phyloP scores from a whole-genome alignment of 176 grass and related monocot species.

The sorghum (Sorghum bicolor) region Sorghum_bicolor_NCBIv3 NC_012871.2:64471001-64471500 shows the following conservation, averaged over 20 bases:
- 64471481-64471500: neutral
- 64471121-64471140: conserved; percentile 76
- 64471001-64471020: neutral
- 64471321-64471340: neutral
- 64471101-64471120: conserved; percentile 24
- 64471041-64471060: conserved; percentile 90
- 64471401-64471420: neutral
- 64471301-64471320: neutral
- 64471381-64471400: conserved; percentile 12
- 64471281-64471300: neutral
- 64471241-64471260: conserved; percentile 11
- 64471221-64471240: neutral
- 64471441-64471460: conserved; percentile 14
- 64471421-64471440: neutral
- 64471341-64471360: neutral
- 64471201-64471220: neutral
- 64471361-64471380: neutral
- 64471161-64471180: neutral
- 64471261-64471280: conserved; percentile 2
- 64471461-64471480: neutral
- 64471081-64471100: conserved; percentile 42
- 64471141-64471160: neutral
- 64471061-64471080: conserved; percentile 93
- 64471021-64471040: neutral
- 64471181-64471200: neutral